A percentile compares a stretch with the other conserved stretches of the same genome.
These are phyloP conservation scores for Botrytis medusae DNA, from an alignment of 2,329 filamentous ascomycete species.

Conservation along the genomic window DNA sequence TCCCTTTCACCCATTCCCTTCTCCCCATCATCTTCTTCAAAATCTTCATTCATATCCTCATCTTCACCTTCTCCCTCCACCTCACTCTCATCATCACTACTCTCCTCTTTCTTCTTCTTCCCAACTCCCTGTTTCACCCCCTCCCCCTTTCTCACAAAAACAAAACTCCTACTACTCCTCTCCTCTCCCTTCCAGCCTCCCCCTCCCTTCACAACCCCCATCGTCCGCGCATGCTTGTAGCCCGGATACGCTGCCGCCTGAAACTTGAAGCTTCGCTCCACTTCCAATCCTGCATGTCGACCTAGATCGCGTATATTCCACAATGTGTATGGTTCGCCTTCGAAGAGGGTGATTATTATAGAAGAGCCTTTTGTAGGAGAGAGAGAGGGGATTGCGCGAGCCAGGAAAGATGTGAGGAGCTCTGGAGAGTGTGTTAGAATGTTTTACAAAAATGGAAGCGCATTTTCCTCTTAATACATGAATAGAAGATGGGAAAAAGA, in stretches of 20 bases:
- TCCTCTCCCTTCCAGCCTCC: constrained; percentile 53
- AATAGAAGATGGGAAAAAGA: background rate
- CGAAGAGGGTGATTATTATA: constrained; percentile 85
- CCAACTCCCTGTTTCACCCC: constrained; percentile 37
- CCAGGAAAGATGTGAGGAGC: constrained; percentile 69
- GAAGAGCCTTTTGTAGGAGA: constrained; percentile 49
- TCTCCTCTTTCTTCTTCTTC: constrained; percentile 37
- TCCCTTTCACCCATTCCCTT: constrained; percentile 34
- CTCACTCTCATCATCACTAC: constrained; percentile 30
- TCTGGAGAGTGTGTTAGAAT: constrained; percentile 43
- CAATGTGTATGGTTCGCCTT: constrained; percentile 88
- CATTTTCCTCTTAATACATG: background rate
- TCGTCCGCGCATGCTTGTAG: constrained; percentile 71
- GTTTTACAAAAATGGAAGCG: background rate
- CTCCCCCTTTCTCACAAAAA: constrained; percentile 61
- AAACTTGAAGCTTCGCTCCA: constrained; percentile 70
- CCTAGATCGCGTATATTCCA: constrained; percentile 93
- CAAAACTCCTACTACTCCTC: constrained; percentile 56
- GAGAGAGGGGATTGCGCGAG: constrained; percentile 52
- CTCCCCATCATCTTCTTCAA: constrained; percentile 34
- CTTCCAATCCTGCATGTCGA: constrained; percentile 70
- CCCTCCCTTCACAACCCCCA: constrained; percentile 60
- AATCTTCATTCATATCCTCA: constrained; percentile 38
- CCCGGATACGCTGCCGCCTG: constrained; percentile 66
- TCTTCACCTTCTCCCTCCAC: constrained; percentile 30